These are phyloP conservation scores for Hemerocallis citrina DNA, from an alignment of 106 monocot species.

Conservation along the genomic window DNA sequence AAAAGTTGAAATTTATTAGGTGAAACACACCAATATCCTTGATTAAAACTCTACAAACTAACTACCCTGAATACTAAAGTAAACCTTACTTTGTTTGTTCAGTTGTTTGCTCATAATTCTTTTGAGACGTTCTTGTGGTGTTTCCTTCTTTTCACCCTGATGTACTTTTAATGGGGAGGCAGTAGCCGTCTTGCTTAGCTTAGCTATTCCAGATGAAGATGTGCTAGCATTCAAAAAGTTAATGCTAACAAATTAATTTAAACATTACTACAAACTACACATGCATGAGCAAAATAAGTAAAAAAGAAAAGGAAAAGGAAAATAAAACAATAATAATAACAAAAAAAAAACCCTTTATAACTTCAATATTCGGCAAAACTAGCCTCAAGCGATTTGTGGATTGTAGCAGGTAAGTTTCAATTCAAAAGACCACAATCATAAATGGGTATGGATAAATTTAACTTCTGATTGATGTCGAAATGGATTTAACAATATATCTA, in stretches of 20 bases:
- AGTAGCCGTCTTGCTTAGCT: slow-evolving; percentile 59
- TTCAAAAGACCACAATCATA: neutral
- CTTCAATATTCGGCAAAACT: too few relatives aligned
- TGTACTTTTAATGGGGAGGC: slow-evolving; percentile 41
- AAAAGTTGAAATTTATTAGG: neutral
- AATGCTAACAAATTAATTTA: slow-evolving; percentile 6
- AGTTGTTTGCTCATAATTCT: slow-evolving; percentile 98
- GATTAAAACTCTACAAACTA: neutral
- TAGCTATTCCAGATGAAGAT: slow-evolving; percentile 59
- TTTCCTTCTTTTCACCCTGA: slow-evolving; percentile 83
- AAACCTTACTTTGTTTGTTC: slow-evolving; percentile 83
- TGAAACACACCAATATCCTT: neutral
- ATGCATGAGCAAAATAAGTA: neutral
- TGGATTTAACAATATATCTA: neutral
- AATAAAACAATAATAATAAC: too few relatives aligned
- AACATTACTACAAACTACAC: slow-evolving; percentile 2
- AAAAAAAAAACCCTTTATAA: neutral
- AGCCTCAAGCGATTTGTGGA: neutral
- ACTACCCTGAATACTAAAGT: neutral
- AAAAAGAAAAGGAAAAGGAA: neutral
- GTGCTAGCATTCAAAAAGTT: slow-evolving; percentile 18
- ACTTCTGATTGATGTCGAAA: neutral
- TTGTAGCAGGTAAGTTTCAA: neutral
- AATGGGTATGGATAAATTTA: neutral
- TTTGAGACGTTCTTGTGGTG: slow-evolving; percentile 95